Percentiles rank a stretch among this genome's conserved stretches.
Conservation (phyloP, 2,329 filamentous ascomycete species). For the Hortaea werneckii region DNA sequence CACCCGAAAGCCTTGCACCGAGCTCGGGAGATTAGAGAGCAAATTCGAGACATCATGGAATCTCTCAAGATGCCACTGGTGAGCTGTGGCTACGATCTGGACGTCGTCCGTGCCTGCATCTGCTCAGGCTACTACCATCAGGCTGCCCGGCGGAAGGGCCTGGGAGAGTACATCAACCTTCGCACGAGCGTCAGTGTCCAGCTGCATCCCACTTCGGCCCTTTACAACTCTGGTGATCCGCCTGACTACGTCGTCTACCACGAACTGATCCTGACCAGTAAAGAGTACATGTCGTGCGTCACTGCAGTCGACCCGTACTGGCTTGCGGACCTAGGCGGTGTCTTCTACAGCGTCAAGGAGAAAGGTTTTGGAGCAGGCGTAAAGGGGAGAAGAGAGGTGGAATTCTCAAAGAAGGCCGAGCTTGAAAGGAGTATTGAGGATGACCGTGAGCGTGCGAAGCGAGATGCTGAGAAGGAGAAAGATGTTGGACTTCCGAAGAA, state of each 20-base stretch:
- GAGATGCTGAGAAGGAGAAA: slow-evolving; percentile 10
- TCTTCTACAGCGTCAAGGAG: slow-evolving; percentile 96
- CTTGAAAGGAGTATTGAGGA: slow-evolving; percentile 19
- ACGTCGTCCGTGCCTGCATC: slow-evolving; percentile 88
- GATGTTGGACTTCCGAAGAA: slow-evolving; percentile 6
- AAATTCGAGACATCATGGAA: slow-evolving; percentile 87
- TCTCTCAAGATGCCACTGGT: slow-evolving; percentile 81
- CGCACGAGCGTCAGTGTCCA: slow-evolving; percentile 90
- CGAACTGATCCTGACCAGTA: slow-evolving; percentile 90
- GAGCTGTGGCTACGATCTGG: slow-evolving; percentile 94
- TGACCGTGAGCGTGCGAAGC: slow-evolving; percentile 15
- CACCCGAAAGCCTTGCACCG: slow-evolving; percentile 88
- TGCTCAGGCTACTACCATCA: slow-evolving; percentile 98
- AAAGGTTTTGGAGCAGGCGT: slow-evolving; percentile 55
- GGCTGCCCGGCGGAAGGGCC: slow-evolving; percentile 88
- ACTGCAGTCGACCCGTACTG: slow-evolving; percentile 94
- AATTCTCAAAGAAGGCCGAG: slow-evolving; percentile 22
- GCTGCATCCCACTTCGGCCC: slow-evolving; percentile 82
- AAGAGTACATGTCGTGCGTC: slow-evolving; percentile 97
- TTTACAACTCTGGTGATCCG: slow-evolving; percentile 86
- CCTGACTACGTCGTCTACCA: slow-evolving; percentile 98
- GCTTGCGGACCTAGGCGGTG: slow-evolving; percentile 90
- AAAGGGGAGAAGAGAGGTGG: slow-evolving; percentile 18
- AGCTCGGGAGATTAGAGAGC: slow-evolving; percentile 88
- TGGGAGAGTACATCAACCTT: slow-evolving; percentile 95